Conservation (phyloP, 2,329 filamentous ascomycete species). For the Stylonectria norvegica region DNA sequence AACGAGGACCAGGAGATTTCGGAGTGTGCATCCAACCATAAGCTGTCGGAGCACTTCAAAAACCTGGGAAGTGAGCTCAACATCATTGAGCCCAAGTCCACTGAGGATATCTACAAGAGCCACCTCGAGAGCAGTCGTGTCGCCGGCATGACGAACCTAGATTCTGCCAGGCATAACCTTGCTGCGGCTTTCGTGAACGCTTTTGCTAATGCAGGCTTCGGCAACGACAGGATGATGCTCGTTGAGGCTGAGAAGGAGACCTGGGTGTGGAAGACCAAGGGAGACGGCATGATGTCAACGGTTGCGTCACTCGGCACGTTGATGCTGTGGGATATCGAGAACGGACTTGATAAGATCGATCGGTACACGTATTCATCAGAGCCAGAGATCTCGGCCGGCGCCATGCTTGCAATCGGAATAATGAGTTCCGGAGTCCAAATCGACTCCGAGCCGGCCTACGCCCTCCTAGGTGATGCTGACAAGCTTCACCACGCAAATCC, state of each 20-base stretch:
- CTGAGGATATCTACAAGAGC: constrained; percentile 99
- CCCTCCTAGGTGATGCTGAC: constrained; percentile 75
- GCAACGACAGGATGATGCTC: constrained; percentile 97
- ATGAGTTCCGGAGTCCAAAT: constrained; percentile 89
- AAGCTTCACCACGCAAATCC: constrained; percentile 77
- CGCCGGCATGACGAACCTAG: constrained; percentile 87
- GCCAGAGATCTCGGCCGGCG: constrained; percentile 80
- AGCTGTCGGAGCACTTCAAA: constrained; percentile 89
- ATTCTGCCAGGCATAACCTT: constrained; percentile 93
- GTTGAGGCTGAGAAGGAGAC: constrained; percentile 82
- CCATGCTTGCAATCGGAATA: constrained; percentile 89
- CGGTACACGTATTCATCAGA: constrained; percentile 86
- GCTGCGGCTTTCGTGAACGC: constrained; percentile 95
- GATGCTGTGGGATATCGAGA: constrained; percentile 89
- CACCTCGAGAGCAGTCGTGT: constrained; percentile 94
- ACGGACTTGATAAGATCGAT: constrained; percentile 88
- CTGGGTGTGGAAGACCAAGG: constrained; percentile 99
- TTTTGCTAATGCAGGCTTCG: constrained; percentile 93
- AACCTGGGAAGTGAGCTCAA: constrained; percentile 92
- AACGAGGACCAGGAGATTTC: constrained; percentile 71
- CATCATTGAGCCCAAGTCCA: constrained; percentile 92
- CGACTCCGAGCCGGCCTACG: constrained; percentile 86
- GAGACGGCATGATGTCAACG: constrained; percentile 95
- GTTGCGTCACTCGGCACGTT: constrained; percentile 91
- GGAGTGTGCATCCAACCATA: constrained; percentile 84